A percentile compares a stretch with the other conserved stretches of the same genome.
Conservation (phyloP, 176 grass and related monocot species). For the Pharus latifolius region DNA sequence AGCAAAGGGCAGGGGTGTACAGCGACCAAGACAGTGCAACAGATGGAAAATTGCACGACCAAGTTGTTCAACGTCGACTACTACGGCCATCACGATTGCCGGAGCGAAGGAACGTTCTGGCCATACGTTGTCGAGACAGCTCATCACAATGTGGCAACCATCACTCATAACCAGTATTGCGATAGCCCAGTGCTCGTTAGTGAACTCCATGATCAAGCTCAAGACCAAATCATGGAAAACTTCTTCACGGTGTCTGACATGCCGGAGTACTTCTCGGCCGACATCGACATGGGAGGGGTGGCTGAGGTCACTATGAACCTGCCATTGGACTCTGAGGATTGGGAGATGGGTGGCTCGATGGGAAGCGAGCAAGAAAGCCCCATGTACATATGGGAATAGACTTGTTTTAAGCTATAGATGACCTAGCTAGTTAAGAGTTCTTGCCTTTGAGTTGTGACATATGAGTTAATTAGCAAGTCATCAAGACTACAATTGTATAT, state of each 20-base stretch:
- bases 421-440: not conserved
- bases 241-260: not conserved
- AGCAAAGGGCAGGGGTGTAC: slow-evolving; percentile 10
- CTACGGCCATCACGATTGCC: slow-evolving; percentile 1
- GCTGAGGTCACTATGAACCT: not conserved
- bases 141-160: not conserved
- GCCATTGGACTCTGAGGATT: not conserved
- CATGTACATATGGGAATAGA: not conserved
- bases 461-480: too few species aligned
- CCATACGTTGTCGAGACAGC: not conserved
- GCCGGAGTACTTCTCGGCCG: not conserved
- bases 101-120: not conserved
- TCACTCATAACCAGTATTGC: not conserved
- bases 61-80: slow-evolving; percentile 9
- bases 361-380: not conserved
- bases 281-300: not conserved
- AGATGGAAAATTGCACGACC: not conserved
- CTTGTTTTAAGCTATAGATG: not conserved
- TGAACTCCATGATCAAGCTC: not conserved
- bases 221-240: not conserved
- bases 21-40: slow-evolving; percentile 22
- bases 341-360: not conserved
- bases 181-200: not conserved
- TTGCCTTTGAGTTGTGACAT: not conserved
- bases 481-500: too few species aligned